phyloP scores from a whole-genome alignment of 495 filamentous ascomycete genomes.

The Xylaria bambusicola region DNA sequence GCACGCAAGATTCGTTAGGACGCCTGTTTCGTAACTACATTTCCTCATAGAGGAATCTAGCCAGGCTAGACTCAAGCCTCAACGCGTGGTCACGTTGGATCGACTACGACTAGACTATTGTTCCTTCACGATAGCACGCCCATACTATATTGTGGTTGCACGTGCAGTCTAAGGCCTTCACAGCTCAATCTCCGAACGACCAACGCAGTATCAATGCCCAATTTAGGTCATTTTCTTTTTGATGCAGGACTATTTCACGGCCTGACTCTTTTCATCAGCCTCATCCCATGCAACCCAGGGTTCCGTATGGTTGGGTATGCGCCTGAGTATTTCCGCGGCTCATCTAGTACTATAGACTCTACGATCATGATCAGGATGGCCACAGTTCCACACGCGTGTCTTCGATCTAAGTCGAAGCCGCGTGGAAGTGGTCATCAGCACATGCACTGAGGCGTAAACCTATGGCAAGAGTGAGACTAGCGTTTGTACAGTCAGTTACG shows the following conservation, averaged over 20 bases:
- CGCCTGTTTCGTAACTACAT: slow-evolving; percentile 1
- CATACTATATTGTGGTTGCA: neutral
- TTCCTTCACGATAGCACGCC: neutral
- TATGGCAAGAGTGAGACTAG: neutral
- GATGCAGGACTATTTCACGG: neutral
- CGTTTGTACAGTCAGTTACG: neutral
- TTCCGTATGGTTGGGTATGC: neutral
- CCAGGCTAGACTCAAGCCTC: neutral
- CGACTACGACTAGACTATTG: neutral
- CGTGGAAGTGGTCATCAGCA: slow-evolving; percentile 4
- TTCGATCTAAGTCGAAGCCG: slow-evolving; percentile 7
- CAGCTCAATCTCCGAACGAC: neutral
- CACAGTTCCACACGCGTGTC: too few relatives aligned
- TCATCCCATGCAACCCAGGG: neutral
- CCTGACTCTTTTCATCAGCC: slow-evolving; percentile 3
- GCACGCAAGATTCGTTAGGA: neutral
- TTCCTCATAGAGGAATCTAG: slow-evolving; percentile 4
- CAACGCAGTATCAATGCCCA: slow-evolving; percentile 8
- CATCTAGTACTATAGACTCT: neutral
- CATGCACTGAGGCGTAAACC: slow-evolving; percentile 1
- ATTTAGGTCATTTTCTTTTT: slow-evolving; percentile 11
- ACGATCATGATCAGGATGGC: too few relatives aligned
- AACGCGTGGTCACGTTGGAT: neutral
- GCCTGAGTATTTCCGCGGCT: neutral
- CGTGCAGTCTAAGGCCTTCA: neutral